Base-by-base conservation (phyloP, 371 early-diverging fungal genomes). In the Mucor velutinosus region DNA sequence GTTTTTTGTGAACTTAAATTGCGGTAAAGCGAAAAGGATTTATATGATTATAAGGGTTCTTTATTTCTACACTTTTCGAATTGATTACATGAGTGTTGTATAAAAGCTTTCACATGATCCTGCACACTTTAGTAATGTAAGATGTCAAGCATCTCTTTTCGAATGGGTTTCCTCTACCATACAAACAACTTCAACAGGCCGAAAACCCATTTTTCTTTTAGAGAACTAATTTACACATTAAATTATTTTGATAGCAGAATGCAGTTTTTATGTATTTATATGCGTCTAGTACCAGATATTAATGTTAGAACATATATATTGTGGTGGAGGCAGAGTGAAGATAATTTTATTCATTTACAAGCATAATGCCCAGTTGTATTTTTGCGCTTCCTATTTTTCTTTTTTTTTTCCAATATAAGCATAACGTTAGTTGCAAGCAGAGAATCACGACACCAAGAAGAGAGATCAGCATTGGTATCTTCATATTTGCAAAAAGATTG, bases 291-390 rank as follows among this genome's bases (percentile, higher is more conserved):
- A 65, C 30, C 65, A 65, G 65, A 65, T 58, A 47, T 65, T 58
- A 65, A 58, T 58, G 58, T 43, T 65, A 65, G 65, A 65, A 58
- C 65, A 47, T 43, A 64, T 57, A 64, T 64, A 57, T 64, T 64
- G 64, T 47, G 65, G 43, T 65, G 47, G 65, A 58, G 65, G 65
- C 33, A 65, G 65, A 65, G 51, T 66, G 41, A 51, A 60, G 37
- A 60, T 60, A 60, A 58, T 49, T 58, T 49, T 65, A 66, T 66
- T 65, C 6, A 30, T 30, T 30, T 30, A 6, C 30, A 30, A 30
- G 30, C 30, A 30, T 30, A 30, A 30, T 30, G 30, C 30, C 30
- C 45, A 64, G 65, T 57, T 43, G 58, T 64, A 43, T 58, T 64
- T 57, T 64, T 64, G 65, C 58, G 65, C 47, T 64, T 57, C 58